Conservation (phyloP, 768 basidiomycete species). For the Rhizopogon salebrosus region DNA sequence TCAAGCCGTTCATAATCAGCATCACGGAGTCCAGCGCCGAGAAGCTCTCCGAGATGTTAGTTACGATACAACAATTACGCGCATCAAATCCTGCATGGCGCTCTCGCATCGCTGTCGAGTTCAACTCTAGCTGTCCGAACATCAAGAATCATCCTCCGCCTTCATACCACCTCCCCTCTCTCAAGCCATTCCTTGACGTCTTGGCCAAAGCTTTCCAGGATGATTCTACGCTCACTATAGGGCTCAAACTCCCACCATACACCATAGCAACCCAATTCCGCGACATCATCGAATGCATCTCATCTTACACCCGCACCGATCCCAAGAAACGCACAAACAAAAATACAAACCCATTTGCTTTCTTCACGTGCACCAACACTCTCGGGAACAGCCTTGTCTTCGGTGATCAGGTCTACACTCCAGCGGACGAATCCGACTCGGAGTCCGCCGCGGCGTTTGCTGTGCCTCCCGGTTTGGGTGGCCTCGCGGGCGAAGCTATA, state of each 20-base stretch:
- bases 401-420: slow-evolving; percentile 42
- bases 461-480: slow-evolving; percentile 61
- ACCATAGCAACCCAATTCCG: slow-evolving; percentile 56
- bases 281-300: slow-evolving; percentile 44
- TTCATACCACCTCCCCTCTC: slow-evolving; percentile 52
- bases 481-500: slow-evolving; percentile 70
- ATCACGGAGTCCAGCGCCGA: slow-evolving; percentile 58
- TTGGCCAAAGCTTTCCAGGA: slow-evolving; percentile 43
- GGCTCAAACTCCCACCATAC: slow-evolving; percentile 79
- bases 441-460: slow-evolving; percentile 43
- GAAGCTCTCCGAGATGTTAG: slow-evolving; percentile 51
- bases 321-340: slow-evolving; percentile 22
- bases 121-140: slow-evolving; percentile 86
- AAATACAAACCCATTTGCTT: slow-evolving; percentile 51
- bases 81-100: slow-evolving; percentile 23
- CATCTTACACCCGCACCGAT: slow-evolving; percentile 28
- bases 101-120: slow-evolving; percentile 61
- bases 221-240: slow-evolving; percentile 58
- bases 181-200: slow-evolving; percentile 50
- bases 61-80: slow-evolving; percentile 58
- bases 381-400: slow-evolving; percentile 68
- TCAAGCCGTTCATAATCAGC: slow-evolving; percentile 76
- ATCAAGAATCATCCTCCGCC: slow-evolving; percentile 57
- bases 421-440: slow-evolving; percentile 6
- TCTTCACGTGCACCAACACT: slow-evolving; percentile 78